These are phyloP conservation scores for Linnemannia elongata DNA, from an alignment of 192 early-diverging fungal genomes.

Conservation along the genomic window DNA sequence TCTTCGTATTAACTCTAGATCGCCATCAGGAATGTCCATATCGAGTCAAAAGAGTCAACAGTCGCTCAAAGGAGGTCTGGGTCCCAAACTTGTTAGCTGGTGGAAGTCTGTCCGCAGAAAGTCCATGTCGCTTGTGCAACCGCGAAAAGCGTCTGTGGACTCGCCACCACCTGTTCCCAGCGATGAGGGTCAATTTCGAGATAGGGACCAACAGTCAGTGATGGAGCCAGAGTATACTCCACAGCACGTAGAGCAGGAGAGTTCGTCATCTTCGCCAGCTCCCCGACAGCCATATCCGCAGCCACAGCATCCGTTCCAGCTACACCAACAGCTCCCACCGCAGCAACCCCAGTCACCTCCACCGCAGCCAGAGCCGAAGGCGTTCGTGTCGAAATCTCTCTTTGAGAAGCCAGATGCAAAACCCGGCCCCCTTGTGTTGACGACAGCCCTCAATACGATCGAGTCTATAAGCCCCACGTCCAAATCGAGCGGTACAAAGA, in stretches of 20 bases:
- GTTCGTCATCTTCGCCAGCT: neutral
- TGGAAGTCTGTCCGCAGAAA: slow-evolving; percentile 56
- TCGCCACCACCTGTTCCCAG: neutral
- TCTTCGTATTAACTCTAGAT: slow-evolving; percentile 34
- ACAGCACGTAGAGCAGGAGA: neutral
- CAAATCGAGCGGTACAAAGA: slow-evolving; percentile 20
- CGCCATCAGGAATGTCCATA: slow-evolving; percentile 42
- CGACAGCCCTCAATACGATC: slow-evolving; percentile 28
- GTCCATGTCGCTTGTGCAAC: slow-evolving; percentile 48
- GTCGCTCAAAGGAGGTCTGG: slow-evolving; percentile 47
- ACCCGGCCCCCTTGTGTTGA: slow-evolving; percentile 27
- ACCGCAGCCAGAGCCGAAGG: slow-evolving; percentile 2
- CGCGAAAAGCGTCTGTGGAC: slow-evolving; percentile 24
- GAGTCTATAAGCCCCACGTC: slow-evolving; percentile 32
- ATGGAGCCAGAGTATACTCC: neutral
- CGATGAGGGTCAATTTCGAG: slow-evolving; percentile 4
- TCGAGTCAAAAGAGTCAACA: slow-evolving; percentile 56
- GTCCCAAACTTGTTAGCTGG: slow-evolving; percentile 54
- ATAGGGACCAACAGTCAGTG: neutral
- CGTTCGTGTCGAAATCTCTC: slow-evolving; percentile 37
- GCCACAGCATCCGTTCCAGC: neutral
- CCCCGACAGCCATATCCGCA: neutral
- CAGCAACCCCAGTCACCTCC: neutral
- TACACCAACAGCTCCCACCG: neutral
- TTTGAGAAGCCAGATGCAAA: slow-evolving; percentile 46